These are phyloP conservation scores for Colletotrichum shisoi DNA, from an alignment of 2,329 filamentous ascomycete genomes.

Conservation along the genomic window DNA sequence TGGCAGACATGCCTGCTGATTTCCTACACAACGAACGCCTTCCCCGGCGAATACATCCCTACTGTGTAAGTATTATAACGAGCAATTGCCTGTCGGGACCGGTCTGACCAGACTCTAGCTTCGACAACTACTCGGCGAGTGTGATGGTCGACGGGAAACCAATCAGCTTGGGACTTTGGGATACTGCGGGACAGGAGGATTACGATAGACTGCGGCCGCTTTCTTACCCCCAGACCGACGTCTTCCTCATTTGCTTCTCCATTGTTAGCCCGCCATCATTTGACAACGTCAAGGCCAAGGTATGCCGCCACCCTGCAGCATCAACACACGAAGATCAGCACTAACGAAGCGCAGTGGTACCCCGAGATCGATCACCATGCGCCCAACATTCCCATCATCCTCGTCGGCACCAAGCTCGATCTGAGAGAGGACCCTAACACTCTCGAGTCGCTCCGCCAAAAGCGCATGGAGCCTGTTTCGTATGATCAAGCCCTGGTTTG, in stretches of 20 bases:
- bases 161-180: conserved; percentile 95
- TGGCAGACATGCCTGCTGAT: conserved; percentile 95
- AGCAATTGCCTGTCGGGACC: not conserved
- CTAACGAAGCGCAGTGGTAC: conserved; percentile 73
- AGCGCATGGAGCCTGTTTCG: conserved; percentile 96
- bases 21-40: conserved; percentile 98
- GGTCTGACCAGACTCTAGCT: conserved; percentile 61
- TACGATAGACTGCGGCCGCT: conserved; percentile 94
- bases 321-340: conserved; percentile 13
- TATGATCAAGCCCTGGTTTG: conserved; percentile 90
- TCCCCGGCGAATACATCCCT: conserved; percentile 99
- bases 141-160: conserved; percentile 99
- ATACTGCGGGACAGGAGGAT: conserved; percentile 98
- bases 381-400: conserved; percentile 92
- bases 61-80: conserved; percentile 75
- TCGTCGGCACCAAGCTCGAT: conserved; percentile 97
- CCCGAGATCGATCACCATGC: conserved; percentile 98
- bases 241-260: conserved; percentile 98
- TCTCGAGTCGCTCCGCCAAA: conserved; percentile 80
- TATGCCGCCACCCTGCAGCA: conserved; percentile 53
- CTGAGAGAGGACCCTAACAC: conserved; percentile 87
- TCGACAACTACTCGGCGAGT: conserved; percentile 98
- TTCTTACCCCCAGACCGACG: conserved; percentile 97
- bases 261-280: conserved; percentile 98
- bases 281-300: conserved; percentile 99